phyloP scores from a whole-genome alignment of 768 basidiomycete genomes.

The Tricholoma sp. region DNA sequence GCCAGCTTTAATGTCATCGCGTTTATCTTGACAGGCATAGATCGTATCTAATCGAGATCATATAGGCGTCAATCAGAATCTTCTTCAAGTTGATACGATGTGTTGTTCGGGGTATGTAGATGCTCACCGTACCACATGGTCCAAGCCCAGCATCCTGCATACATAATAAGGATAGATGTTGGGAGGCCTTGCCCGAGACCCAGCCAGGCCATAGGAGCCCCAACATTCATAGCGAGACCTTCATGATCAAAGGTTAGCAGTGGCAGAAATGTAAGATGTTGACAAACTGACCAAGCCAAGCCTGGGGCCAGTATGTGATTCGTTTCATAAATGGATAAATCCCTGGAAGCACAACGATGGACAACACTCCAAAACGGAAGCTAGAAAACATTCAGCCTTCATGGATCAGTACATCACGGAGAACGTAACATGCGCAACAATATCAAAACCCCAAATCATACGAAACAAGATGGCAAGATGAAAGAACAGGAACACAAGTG shows the following conservation, averaged over 20 bases:
- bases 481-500: no score
- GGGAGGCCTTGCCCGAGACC: constrained; percentile 13
- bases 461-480: no score
- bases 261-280: not conserved
- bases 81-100: no score
- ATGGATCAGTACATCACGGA: not conserved
- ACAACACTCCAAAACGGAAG: constrained; percentile 10
- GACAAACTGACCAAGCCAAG: constrained; percentile 28
- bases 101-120: not conserved
- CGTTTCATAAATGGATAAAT: constrained; percentile 38
- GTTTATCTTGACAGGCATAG: constrained; percentile 57
- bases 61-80: not conserved
- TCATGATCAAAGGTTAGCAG: not conserved
- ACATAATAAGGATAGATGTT: constrained; percentile 9
- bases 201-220: constrained; percentile 27
- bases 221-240: constrained; percentile 30
- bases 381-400: not conserved
- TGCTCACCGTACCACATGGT: constrained; percentile 17
- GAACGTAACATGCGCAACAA: constrained; percentile 8
- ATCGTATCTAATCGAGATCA: constrained; percentile 36
- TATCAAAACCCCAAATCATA: constrained; percentile 2
- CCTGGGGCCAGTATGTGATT: constrained; percentile 37
- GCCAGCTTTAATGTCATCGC: constrained; percentile 41
- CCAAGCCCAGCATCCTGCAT: constrained; percentile 16
- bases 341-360: constrained; percentile 16